Percentiles rank a stretch among this genome's conserved stretches.
Conservation (phyloP, 2,329 filamentous ascomycete genomes). For the Canariomyces notabilis region DNA sequence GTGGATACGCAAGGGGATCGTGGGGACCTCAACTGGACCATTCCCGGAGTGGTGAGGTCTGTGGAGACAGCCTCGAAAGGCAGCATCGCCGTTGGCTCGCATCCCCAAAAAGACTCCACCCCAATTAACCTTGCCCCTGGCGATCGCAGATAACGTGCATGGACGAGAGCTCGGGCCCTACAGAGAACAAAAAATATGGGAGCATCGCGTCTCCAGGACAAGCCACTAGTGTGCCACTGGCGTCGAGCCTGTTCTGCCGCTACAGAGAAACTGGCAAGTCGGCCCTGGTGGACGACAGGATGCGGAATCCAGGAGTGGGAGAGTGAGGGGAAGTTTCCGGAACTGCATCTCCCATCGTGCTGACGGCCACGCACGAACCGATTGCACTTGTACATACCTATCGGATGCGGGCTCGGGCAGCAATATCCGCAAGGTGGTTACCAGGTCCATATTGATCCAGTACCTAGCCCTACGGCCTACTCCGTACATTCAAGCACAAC, state of each 20-base stretch:
- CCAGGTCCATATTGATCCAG: too few species aligned
- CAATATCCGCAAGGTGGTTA: too few species aligned
- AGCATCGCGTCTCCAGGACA: not conserved
- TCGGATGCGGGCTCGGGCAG: too few species aligned
- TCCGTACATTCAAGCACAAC: too few species aligned
- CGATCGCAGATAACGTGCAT: slow-evolving; percentile 16
- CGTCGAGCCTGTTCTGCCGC: not conserved
- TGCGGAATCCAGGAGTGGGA: too few species aligned
- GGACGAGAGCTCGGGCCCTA: slow-evolving; percentile 2
- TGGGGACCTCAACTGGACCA: not conserved
- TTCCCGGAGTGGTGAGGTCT: not conserved
- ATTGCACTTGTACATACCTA: too few species aligned
- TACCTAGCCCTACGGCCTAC: too few species aligned
- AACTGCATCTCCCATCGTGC: too few species aligned
- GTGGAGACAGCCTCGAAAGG: not conserved
- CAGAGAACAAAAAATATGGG: not conserved
- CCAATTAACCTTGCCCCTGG: slow-evolving; percentile 10
- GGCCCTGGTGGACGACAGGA: not conserved
- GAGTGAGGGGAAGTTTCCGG: too few species aligned
- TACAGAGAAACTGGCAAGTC: slow-evolving; percentile 4
- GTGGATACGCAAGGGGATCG: not conserved
- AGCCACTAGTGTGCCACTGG: slow-evolving; percentile 6
- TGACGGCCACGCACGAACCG: too few species aligned
- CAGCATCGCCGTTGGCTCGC: slow-evolving; percentile 6
- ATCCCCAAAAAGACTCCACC: not conserved